phyloP scores from a whole-genome alignment of 2,329 filamentous ascomycete species.

The Claviceps sp. region DNA sequence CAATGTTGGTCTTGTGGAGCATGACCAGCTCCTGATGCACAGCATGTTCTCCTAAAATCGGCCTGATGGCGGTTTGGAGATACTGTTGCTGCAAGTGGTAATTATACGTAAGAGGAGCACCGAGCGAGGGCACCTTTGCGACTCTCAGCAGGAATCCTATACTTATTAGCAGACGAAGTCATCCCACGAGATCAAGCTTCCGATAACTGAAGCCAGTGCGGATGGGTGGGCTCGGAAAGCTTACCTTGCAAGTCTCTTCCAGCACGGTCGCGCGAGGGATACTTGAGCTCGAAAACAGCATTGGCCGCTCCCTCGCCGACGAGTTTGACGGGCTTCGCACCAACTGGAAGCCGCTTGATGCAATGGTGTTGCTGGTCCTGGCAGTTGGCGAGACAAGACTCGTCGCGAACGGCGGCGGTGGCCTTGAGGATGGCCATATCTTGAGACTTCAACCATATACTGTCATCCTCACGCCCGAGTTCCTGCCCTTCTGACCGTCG shows the following conservation, averaged over 20 bases:
- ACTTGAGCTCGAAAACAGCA: slow-evolving; percentile 51
- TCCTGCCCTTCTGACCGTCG: slow-evolving; percentile 2
- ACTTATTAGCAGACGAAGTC: too few relatives aligned
- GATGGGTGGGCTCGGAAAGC: neutral
- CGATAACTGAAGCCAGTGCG: neutral
- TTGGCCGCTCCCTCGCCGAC: slow-evolving; percentile 65
- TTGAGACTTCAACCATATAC: slow-evolving; percentile 10
- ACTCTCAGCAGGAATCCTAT: slow-evolving; percentile 25
- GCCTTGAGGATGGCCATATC: slow-evolving; percentile 14
- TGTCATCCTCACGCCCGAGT: slow-evolving; percentile 8
- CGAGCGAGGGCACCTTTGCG: slow-evolving; percentile 21
- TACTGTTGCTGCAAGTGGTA: slow-evolving; percentile 25
- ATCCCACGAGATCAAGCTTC: neutral
- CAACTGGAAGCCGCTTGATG: slow-evolving; percentile 20
- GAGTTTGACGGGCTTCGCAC: slow-evolving; percentile 24
- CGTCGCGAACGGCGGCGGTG: slow-evolving; percentile 3
- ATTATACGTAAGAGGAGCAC: slow-evolving; percentile 20
- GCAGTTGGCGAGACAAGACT: slow-evolving; percentile 3
- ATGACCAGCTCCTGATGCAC: slow-evolving; percentile 26
- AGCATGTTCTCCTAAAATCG: slow-evolving; percentile 20
- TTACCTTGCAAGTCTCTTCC: slow-evolving; percentile 22
- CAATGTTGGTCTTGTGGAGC: slow-evolving; percentile 21
- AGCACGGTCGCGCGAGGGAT: slow-evolving; percentile 20
- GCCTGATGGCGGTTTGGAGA: slow-evolving; percentile 20
- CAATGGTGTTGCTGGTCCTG: slow-evolving; percentile 3